Base-by-base conservation (phyloP, 2,329 filamentous ascomycete genomes). In the Exophiala sp. region DNA sequence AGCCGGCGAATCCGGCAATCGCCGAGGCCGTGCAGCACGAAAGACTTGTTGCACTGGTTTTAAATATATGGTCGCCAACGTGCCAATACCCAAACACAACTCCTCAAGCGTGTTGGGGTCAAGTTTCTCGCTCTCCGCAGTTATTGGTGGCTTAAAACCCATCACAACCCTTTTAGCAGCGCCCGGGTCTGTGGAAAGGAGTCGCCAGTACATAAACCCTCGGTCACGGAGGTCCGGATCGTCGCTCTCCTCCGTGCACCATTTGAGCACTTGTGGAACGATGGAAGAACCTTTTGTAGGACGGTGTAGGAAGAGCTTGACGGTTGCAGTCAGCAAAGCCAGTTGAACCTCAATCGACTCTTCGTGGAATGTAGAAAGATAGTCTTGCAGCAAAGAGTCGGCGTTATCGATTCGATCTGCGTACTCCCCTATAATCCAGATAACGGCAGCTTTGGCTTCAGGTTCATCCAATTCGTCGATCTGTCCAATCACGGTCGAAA, bases 181-280 rank as follows among this genome's bases (percentile, higher is more conserved):
- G 46, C 86, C 85, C 63, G 95, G 92, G 69, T 96, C 91, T 0
- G 91, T 95, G 1, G 91, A 96, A 1, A 99, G 80, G 11, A 99
- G 80, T 3, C 94, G 89, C 94, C 94, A 99, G 77, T 99, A 99
- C 91, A 99, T 97, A 76, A 96, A 99, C 0, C 94, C 94, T 65
- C 94, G 81, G 70, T 99, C 94, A 60, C 94, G 86, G 24, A 99
- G 82, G 71, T 99, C 94, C 0, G 94, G 94, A 71, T 99, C 96
- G 68, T 99, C 94, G n/a, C 92, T 97, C 70, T 97, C 94, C 70
- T 97, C 94, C 0, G 94, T 99, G 3, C 94, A 95, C 92, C 94
- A 97, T 72, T 97, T 97, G 47, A 99, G 78, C 2, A 97, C 92
- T 66, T 91, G 91, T 1, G 92, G 94, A 0, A 99, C 92, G 5